phyloP scores from a whole-genome alignment of 495 filamentous ascomycete genomes.

The Aspergillus indologenus region DNA sequence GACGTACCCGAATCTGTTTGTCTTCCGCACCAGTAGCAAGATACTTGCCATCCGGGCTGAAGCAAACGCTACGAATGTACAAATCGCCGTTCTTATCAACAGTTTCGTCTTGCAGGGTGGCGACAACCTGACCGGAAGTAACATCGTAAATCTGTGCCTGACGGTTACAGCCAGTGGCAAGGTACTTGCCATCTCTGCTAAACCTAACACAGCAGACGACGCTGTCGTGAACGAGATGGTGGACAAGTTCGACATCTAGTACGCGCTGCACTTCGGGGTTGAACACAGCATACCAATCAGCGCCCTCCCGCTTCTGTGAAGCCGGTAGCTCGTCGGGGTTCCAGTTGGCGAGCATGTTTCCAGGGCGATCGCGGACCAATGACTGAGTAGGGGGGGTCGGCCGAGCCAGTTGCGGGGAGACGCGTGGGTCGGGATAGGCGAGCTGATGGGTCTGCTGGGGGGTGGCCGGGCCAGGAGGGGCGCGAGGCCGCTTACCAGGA shows the following conservation, averaged over 20 bases:
- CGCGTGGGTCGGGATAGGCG: slow-evolving; percentile 75
- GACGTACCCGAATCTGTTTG: slow-evolving; percentile 81
- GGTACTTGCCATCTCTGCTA: slow-evolving; percentile 82
- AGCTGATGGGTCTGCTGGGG: slow-evolving; percentile 83
- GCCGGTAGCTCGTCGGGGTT: slow-evolving; percentile 80
- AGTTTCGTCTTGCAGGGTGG: slow-evolving; percentile 75
- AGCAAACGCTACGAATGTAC: slow-evolving; percentile 89
- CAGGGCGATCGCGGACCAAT: slow-evolving; percentile 55
- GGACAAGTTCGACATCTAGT: slow-evolving; percentile 83
- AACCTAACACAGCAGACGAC: slow-evolving; percentile 91
- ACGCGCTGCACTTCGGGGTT: slow-evolving; percentile 80
- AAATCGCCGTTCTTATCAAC: slow-evolving; percentile 82
- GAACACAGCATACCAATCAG: slow-evolving; percentile 88
- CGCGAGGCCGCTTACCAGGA: slow-evolving; percentile 62
- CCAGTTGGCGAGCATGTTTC: slow-evolving; percentile 82
- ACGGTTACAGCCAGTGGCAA: slow-evolving; percentile 85
- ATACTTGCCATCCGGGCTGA: slow-evolving; percentile 86
- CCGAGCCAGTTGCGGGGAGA: slow-evolving; percentile 82
- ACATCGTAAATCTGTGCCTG: slow-evolving; percentile 92
- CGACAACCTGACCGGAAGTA: slow-evolving; percentile 69
- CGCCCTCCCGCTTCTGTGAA: slow-evolving; percentile 76
- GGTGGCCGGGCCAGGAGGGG: slow-evolving; percentile 73
- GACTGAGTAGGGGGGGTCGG: slow-evolving; percentile 68
- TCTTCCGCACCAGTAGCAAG: slow-evolving; percentile 88
- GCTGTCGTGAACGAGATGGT: slow-evolving; percentile 80